Evolutionary conservation across 169 alveolate genomes (phyloP).

Genomic region (Plasmodium vivax): DNA sequence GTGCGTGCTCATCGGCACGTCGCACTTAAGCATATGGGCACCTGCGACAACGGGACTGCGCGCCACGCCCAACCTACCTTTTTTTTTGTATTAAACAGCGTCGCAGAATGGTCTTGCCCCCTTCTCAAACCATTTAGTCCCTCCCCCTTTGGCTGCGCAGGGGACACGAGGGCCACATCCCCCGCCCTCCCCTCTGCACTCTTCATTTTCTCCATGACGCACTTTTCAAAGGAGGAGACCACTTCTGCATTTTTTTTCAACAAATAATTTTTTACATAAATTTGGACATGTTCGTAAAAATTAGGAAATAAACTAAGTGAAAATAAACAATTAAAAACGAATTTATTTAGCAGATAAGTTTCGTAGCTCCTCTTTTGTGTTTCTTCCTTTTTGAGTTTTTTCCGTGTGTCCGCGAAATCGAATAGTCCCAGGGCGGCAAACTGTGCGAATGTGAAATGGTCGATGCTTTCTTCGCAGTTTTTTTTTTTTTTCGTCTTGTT

Average conservation of each 20-base stretch:
- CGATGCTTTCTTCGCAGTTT: neutral
- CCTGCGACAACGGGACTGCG: neutral
- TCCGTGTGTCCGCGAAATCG: slow-evolving; percentile 3
- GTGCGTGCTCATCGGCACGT: neutral
- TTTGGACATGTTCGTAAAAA: slow-evolving; percentile 45
- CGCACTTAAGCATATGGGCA: neutral
- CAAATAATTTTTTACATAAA: slow-evolving; percentile 49
- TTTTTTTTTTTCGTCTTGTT: neutral
- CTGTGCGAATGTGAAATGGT: slow-evolving; percentile 21
- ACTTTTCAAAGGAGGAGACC: slow-evolving; percentile 20
- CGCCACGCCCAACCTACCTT: neutral
- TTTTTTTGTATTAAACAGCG: slow-evolving; percentile 29
- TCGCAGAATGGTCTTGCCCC: neutral
- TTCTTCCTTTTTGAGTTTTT: neutral
- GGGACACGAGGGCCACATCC: neutral
- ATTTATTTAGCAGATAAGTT: slow-evolving; percentile 31
- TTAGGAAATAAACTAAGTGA: slow-evolving; percentile 28
- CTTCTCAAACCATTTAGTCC: neutral
- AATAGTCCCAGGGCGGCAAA: slow-evolving; percentile 38
- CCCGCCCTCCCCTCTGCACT: neutral
- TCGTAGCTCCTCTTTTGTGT: slow-evolving; percentile 15
- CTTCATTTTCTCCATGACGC: slow-evolving; percentile 14
- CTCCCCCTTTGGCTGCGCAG: neutral
- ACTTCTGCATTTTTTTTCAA: slow-evolving; percentile 11
- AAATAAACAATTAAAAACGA: slow-evolving; percentile 31